Evolutionary conservation across 2,329 filamentous ascomycete species (phyloP).

Genomic region (Chaetomium olivaceum): DNA sequence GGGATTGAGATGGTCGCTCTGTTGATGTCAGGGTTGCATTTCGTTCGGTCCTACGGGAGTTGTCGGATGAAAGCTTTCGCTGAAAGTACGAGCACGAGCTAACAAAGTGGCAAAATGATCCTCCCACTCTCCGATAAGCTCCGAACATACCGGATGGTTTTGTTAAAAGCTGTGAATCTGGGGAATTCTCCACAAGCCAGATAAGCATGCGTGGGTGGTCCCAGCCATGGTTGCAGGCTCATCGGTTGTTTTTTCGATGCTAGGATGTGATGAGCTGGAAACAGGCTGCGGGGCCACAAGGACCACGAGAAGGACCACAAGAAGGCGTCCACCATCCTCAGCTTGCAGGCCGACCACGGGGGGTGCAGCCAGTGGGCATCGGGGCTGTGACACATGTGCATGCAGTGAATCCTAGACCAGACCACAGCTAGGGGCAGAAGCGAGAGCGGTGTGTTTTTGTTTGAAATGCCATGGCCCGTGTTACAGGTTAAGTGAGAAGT

Average conservation of each 20-base stretch:
- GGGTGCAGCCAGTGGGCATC: conserved; percentile 3
- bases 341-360: conserved; percentile 3
- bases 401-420: conserved; percentile 3
- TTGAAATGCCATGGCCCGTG: not conserved
- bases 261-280: conserved; percentile 5
- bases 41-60: not conserved
- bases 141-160: not conserved
- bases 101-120: not conserved
- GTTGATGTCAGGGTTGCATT: not conserved
- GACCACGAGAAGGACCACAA: no score
- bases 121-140: conserved; percentile 18
- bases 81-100: not conserved
- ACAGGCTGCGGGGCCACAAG: no score
- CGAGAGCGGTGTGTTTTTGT: not conserved
- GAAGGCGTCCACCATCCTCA: not conserved
- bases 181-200: conserved; percentile 18
- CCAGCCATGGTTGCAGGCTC: not conserved
- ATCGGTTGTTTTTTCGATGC: not conserved
- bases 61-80: not conserved
- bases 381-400: conserved; percentile 3
- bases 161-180: not conserved
- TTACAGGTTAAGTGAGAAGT: not conserved
- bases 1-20: not conserved
- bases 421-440: not conserved
- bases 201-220: conserved; percentile 11